Evolutionary conservation across 352 stramenopile genomes (phyloP), one percentile per base, ranked within the genome.

Genomic region (Phytophthora boehmeriae): DNA sequence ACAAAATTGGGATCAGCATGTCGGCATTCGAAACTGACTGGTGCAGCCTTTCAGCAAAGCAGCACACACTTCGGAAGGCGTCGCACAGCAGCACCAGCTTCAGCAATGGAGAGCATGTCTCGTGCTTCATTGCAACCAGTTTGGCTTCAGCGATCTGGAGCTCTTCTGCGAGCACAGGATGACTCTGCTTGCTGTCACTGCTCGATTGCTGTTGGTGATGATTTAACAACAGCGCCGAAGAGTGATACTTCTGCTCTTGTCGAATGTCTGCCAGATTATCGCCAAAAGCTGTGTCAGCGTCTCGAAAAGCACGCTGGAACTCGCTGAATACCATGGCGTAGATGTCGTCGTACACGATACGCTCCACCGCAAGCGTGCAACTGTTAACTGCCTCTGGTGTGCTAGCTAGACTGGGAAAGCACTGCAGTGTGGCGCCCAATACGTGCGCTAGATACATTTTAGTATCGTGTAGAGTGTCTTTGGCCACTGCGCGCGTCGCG

Each of bases 1-100:
- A 90, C 35, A 90, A 52, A 20, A 90, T 80, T 2, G 83, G 80
- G 46, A 92, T 86, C 16, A 92, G 63, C 46, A 89, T 88, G 58
- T 92, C 81, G 13, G 83, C 69, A 44, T 86, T 90, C 1, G 81
- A 85, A 3, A 74, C 70, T 0, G 76, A 84, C 51, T 88, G 72
- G 41, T 89, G 78, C 55, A 88, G 55, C 46, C 73, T 68, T 56
- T 92, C 81, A 3, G 84, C 84, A 25, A 90, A 89, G 32, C 70
- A 85, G 61, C 80, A 90, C 39, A 91, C 78, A 5, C 55, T 47
- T 35, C 81, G 78, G 66, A 93, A 93, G 5, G 75, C 69, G 0
- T 69, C 67, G 38, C 78, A 86, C 8, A 93, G 59, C 13, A 89
- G 52, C 49, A 89, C 66, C 44, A 93, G 68, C 54, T 93, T 93